Percentiles rank a stretch among this genome's conserved stretches.
phyloP scores from a whole-genome alignment of 495 filamentous ascomycete genomes.

The Lasiosphaeris hirsuta region DNA sequence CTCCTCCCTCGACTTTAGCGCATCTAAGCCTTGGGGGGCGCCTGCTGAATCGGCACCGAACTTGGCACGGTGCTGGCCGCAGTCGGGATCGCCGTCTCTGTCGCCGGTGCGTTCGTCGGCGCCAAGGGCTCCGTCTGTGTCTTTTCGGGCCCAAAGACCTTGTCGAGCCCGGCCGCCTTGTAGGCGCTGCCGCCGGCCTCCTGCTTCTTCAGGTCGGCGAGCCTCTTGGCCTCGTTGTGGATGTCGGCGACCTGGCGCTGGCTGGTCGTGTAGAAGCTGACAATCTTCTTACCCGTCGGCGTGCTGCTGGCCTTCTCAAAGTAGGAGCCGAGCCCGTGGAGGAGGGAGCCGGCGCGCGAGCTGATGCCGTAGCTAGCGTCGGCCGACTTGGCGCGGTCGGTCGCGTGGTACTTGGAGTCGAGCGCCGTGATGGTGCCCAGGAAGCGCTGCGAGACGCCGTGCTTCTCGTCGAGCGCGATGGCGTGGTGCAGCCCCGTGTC shows the following conservation, averaged over 20 bases:
- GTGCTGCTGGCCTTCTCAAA: slow-evolving; percentile 88
- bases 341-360: slow-evolving; percentile 59
- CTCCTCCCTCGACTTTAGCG: too few relatives aligned
- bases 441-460: slow-evolving; percentile 78
- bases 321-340: slow-evolving; percentile 65
- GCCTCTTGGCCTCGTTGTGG: slow-evolving; percentile 78
- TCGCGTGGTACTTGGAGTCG: slow-evolving; percentile 77
- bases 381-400: slow-evolving; percentile 69
- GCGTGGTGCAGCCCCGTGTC: slow-evolving; percentile 81
- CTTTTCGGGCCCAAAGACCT: slow-evolving; percentile 44
- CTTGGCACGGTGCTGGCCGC: not conserved
- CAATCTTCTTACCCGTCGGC: slow-evolving; percentile 79
- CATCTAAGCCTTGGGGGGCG: too few relatives aligned
- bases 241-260: slow-evolving; percentile 89
- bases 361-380: slow-evolving; percentile 74
- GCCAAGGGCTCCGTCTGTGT: slow-evolving; percentile 2
- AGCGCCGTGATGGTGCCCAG: slow-evolving; percentile 67
- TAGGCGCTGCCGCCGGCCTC: slow-evolving; percentile 47
- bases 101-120: slow-evolving; percentile 7
- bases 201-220: slow-evolving; percentile 85
- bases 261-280: slow-evolving; percentile 76
- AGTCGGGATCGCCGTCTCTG: slow-evolving; percentile 11
- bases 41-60: too few relatives aligned
- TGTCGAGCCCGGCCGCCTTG: slow-evolving; percentile 46
- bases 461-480: slow-evolving; percentile 85